Base-by-base conservation (phyloP, 2,329 filamentous ascomycete species). In the Pezicula carpinea region DNA sequence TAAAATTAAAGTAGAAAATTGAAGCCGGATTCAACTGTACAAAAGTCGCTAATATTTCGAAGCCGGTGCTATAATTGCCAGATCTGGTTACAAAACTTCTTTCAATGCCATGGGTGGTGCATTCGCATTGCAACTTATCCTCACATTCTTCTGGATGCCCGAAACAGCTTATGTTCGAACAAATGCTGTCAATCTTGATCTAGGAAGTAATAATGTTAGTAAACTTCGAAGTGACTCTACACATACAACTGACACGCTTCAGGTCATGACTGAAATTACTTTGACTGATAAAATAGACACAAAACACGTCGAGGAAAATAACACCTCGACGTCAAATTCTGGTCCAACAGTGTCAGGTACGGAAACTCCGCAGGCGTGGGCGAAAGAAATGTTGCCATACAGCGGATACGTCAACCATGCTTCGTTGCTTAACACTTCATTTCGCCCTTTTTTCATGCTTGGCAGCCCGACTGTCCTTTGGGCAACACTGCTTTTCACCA, bases 81-180 rank as follows among this genome's bases (percentile, higher is more conserved):
- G 66, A 23, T 53, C 62, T 32, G 64, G 61, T 4, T 68, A 64
- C 36, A 54, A 58, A 10, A 60, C 59, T 21, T 59, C 59, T 7
- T 55, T 69, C 11, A 55, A 69, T 35, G 67, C 62, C 15, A 70
- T 71, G 67, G 67, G 65, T 5, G 66, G 60, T n/a, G 68, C 67
- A 0, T 69, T 70, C 46, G 61, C 59, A 6, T 21, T 71, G 5
- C 55, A 65, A 5, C 48, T 68, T 1, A 57, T 70, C 44, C 51
- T 70, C 46, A 65, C 65, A 5, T 61, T 70, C 42, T 63, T 71
- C 50, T 70, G 66, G 58, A 70, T 70, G 68, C 68, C 68, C 5
- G 68, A 70, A 47, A 66, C 67, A 0, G 66, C 68, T 1, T 70
- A 61, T 50, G 52, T 56, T 26, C 55, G 66, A 15, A 47, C 35